These are phyloP conservation scores for Fusarium oxysporum DNA, from an alignment of 2,329 filamentous ascomycete species.

Conservation along the genomic window DNA sequence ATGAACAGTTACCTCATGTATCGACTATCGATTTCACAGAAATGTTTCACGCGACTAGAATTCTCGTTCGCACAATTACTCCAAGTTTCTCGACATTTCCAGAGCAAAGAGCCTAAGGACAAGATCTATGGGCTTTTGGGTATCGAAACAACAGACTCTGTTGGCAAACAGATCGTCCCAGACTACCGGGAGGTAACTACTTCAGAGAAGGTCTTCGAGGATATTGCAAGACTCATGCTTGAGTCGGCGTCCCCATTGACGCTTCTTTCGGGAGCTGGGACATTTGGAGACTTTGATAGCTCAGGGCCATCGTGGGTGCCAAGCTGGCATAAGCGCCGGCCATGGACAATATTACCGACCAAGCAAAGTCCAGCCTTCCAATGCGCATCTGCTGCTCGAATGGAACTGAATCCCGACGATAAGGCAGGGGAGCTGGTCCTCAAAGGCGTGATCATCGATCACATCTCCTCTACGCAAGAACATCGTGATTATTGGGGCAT, in stretches of 20 bases:
- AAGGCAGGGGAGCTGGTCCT: neutral
- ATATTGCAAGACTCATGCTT: rapidly evolving
- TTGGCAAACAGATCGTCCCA: neutral
- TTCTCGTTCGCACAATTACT: neutral
- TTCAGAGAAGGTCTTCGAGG: rapidly evolving
- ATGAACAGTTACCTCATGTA: neutral
- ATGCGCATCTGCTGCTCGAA: rapidly evolving
- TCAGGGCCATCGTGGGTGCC: neutral
- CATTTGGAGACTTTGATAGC: rapidly evolving
- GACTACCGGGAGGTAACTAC: neutral
- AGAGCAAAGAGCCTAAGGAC: rapidly evolving
- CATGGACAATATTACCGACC: neutral
- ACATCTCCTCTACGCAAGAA: rapidly evolving
- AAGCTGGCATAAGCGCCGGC: neutral
- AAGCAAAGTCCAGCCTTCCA: rapidly evolving
- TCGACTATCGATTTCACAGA: rapidly evolving
- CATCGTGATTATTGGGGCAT: rapidly evolving
- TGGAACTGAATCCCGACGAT: rapidly evolving
- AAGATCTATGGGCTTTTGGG: neutral
- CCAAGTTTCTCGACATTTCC: rapidly evolving
- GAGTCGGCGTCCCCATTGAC: rapidly evolving
- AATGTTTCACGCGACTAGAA: rapidly evolving
- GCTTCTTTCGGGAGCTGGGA: neutral
- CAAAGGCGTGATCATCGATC: neutral
- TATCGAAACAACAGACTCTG: rapidly evolving